Conservation (phyloP, 2,329 filamentous ascomycete species). For the Epichloe gansuensis region DNA sequence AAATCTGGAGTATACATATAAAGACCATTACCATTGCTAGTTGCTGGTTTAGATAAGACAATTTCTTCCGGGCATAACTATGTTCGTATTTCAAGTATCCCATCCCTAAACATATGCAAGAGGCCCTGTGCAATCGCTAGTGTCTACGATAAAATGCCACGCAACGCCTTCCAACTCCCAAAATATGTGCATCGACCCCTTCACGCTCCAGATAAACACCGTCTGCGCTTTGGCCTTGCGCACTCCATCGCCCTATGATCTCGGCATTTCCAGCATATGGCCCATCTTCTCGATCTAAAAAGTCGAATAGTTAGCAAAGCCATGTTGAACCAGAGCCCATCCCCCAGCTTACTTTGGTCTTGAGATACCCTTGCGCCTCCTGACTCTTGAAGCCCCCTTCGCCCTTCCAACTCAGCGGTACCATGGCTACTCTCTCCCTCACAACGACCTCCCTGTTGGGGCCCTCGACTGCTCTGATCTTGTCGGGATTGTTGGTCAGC, state of each 20-base stretch:
- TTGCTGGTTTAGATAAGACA: too few species aligned
- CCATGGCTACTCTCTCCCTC: slow-evolving; percentile 84
- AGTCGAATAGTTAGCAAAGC: slow-evolving; percentile 10
- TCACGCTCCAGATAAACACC: not conserved
- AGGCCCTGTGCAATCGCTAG: not conserved
- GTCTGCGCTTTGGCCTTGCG: not conserved
- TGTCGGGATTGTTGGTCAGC: slow-evolving; percentile 95
- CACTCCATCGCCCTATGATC: slow-evolving; percentile 6
- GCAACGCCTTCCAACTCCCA: not conserved
- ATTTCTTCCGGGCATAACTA: not conserved
- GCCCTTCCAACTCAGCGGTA: slow-evolving; percentile 85
- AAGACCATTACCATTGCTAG: too few species aligned
- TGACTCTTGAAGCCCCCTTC: slow-evolving; percentile 70
- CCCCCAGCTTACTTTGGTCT: slow-evolving; percentile 63
- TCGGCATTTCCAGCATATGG: slow-evolving; percentile 54
- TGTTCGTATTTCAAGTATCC: too few species aligned
- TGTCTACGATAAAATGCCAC: not conserved
- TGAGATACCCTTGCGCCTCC: slow-evolving; percentile 87
- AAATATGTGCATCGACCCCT: not conserved
- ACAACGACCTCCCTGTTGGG: slow-evolving; percentile 80
- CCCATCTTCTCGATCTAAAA: slow-evolving; percentile 75
- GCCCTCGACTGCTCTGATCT: slow-evolving; percentile 87
- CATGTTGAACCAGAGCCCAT: not conserved
- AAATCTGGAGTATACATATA: too few species aligned
- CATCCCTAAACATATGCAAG: not conserved